phyloP scores from a whole-genome alignment of 73 alveolate genomes.

The Loxodes magnus region DNA sequence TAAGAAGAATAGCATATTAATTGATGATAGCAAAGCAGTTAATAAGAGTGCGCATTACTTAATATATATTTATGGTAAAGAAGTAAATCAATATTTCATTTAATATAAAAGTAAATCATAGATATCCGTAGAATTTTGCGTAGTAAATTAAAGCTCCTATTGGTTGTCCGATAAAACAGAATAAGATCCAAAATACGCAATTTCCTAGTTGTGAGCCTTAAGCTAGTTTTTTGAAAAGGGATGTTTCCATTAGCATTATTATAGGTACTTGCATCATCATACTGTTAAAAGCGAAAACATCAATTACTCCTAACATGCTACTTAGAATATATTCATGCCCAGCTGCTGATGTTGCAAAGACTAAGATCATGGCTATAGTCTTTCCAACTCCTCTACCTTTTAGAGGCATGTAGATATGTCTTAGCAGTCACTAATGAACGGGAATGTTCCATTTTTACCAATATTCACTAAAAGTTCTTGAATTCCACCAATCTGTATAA shows the following conservation, averaged over 20 bases:
- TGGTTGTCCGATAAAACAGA: conserved; percentile 75
- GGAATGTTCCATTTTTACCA: conserved; percentile 77
- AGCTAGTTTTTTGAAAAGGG: conserved; percentile 37
- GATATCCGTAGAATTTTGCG: conserved; percentile 15
- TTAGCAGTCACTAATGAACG: conserved; percentile 64
- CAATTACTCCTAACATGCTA: conserved; percentile 41
- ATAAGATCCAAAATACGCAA: conserved; percentile 57
- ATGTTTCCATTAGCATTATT: conserved; percentile 45
- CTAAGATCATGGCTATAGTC: conserved; percentile 32
- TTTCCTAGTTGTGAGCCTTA: conserved; percentile 47
- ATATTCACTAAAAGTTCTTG: conserved; percentile 33
- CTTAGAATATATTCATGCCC: conserved; percentile 69
- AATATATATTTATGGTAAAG: too few species aligned
- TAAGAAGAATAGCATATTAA: too few species aligned
- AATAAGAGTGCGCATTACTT: too few species aligned
- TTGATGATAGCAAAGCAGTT: too few species aligned
- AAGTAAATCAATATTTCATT: too few species aligned
- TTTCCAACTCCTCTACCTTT: conserved; percentile 42
- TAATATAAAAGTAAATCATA: too few species aligned
- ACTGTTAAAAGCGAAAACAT: conserved; percentile 46
- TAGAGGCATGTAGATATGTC: conserved; percentile 74
- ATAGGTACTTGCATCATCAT: conserved; percentile 68
- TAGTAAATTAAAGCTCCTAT: conserved; percentile 48
- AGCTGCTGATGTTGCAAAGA: conserved; percentile 56
- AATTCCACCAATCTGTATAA: conserved; percentile 63